Conservation (phyloP, 306 rosid species). For the Sicyos edulis region DNA sequence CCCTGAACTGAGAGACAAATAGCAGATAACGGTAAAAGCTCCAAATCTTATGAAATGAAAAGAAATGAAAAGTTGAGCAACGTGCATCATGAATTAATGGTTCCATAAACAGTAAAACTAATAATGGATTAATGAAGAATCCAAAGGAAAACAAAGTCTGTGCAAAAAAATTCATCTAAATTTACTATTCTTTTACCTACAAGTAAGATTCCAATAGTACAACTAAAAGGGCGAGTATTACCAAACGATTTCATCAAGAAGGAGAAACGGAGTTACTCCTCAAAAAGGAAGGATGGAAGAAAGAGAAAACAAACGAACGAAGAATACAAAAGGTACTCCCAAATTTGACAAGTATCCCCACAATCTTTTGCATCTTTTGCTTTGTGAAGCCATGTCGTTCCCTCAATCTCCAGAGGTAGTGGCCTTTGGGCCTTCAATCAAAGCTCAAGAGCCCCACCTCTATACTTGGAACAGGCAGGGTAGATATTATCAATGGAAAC, state of each 20-base stretch:
- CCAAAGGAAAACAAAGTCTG: neutral
- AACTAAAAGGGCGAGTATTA: neutral
- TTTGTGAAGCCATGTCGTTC: too few relatives aligned
- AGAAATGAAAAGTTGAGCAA: neutral
- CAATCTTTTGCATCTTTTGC: too few relatives aligned
- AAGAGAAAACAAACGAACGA: neutral
- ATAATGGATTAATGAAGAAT: neutral
- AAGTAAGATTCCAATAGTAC: neutral
- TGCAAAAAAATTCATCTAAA: neutral
- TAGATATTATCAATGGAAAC: too few relatives aligned
- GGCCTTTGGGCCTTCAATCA: too few relatives aligned
- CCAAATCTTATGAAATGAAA: conserved; percentile 6
- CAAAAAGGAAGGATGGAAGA: too few relatives aligned
- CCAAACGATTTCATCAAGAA: neutral
- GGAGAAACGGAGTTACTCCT: neutral
- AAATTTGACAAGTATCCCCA: too few relatives aligned
- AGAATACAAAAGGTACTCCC: neutral
- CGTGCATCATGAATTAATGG: neutral
- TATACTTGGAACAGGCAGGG: too few relatives aligned
- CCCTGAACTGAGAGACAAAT: neutral
- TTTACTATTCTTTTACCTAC: neutral
- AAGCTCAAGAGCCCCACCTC: too few relatives aligned
- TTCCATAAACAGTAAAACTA: neutral
- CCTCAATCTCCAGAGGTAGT: too few relatives aligned
- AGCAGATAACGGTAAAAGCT: neutral